Conservation (phyloP, 2,329 filamentous ascomycete species). For the Fulvia fulva region DNA sequence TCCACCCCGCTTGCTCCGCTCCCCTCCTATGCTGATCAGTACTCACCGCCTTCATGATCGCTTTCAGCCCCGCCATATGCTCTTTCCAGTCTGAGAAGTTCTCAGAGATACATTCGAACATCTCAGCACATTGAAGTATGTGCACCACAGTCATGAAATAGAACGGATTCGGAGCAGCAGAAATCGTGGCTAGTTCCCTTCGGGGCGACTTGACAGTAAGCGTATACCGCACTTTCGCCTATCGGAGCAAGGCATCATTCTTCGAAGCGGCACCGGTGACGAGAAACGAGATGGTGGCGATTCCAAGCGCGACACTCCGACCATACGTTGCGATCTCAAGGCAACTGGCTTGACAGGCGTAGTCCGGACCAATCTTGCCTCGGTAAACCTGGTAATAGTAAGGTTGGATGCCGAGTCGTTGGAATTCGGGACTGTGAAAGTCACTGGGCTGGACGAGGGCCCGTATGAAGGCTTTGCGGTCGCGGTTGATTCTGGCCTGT, state of each 20-base stretch:
- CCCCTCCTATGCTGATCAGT: not conserved
- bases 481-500: not conserved
- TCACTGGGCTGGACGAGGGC: not conserved
- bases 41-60: not conserved
- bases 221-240: not conserved
- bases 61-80: not conserved
- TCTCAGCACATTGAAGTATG: not conserved
- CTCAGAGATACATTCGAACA: not conserved
- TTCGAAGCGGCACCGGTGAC: not conserved
- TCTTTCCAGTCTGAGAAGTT: not conserved
- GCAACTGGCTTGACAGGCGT: not conserved
- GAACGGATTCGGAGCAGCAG: not conserved
- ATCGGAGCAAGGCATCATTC: not conserved
- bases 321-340: not conserved
- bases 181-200: not conserved
- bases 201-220: not conserved
- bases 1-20: not conserved
- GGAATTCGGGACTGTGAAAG: not conserved
- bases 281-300: not conserved
- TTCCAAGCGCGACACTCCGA: not conserved
- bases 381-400: not conserved
- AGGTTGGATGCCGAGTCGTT: not conserved
- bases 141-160: not conserved
- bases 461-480: not conserved
- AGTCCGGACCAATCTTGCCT: not conserved